Evolutionary conservation across 306 rosid genomes (phyloP).

Genomic region (Vigna angularis): DNA sequence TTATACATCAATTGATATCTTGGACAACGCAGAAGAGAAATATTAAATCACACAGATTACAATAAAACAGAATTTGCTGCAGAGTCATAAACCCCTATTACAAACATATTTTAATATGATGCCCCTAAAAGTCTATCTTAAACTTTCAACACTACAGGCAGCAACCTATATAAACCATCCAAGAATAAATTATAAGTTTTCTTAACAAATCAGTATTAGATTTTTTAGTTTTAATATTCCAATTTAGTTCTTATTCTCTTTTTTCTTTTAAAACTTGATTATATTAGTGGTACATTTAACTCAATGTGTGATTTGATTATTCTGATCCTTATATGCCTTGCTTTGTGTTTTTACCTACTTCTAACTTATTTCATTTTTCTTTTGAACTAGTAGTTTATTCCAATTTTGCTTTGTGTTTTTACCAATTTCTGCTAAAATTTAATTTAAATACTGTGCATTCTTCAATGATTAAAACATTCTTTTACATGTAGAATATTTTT

Average conservation of each 20-base stretch:
- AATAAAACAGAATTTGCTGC: background rate
- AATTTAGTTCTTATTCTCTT: background rate
- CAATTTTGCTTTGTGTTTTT: background rate
- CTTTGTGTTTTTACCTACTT: background rate
- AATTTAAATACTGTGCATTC: background rate
- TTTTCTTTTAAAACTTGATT: background rate
- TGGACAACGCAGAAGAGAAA: too few relatives aligned
- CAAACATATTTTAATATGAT: background rate
- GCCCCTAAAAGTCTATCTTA: background rate
- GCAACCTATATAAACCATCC: background rate
- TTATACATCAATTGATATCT: too few relatives aligned
- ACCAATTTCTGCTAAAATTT: background rate
- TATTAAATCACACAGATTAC: too few relatives aligned
- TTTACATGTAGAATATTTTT: background rate
- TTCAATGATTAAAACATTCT: constrained; percentile 13
- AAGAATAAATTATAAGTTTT: constrained; percentile 7
- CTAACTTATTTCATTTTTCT: background rate
- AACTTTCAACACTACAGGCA: background rate
- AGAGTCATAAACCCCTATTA: background rate
- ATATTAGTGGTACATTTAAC: background rate
- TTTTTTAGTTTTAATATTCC: background rate
- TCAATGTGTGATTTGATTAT: background rate
- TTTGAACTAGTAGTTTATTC: background rate
- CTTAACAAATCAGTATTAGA: background rate
- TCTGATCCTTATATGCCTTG: background rate